A percentile compares a stretch with the other conserved stretches of the same genome.
phyloP scores from a whole-genome alignment of 139 green algal genomes.

The Picochlorum sp. region DNA sequence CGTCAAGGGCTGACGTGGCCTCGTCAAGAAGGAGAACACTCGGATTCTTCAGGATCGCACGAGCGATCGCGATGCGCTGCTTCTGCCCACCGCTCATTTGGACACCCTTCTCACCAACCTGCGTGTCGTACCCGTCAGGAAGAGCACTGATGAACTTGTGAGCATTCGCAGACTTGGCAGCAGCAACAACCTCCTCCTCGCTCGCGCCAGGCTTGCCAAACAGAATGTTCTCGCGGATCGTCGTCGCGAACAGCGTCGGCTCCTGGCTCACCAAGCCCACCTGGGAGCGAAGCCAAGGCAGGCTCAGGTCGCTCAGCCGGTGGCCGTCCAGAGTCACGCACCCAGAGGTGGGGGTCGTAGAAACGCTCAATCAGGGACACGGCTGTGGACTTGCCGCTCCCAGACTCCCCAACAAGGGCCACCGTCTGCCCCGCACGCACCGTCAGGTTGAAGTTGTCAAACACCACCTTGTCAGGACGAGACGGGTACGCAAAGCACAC shows the following conservation, averaged over 20 bases:
- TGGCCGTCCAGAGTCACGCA: slow-evolving; percentile 66
- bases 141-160: slow-evolving; percentile 68
- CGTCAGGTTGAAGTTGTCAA: slow-evolving; percentile 50
- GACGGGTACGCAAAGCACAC: slow-evolving; percentile 76
- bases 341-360: slow-evolving; percentile 68
- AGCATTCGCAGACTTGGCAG: slow-evolving; percentile 61
- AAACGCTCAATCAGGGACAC: slow-evolving; percentile 82
- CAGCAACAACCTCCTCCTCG: slow-evolving; percentile 50
- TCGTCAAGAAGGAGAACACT: slow-evolving; percentile 71
- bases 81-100: slow-evolving; percentile 67
- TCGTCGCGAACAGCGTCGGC: slow-evolving; percentile 72
- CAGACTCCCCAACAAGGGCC: slow-evolving; percentile 80
- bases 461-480: slow-evolving; percentile 51
- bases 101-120: slow-evolving; percentile 37
- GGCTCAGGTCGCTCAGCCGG: slow-evolving; percentile 57
- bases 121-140: slow-evolving; percentile 46
- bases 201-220: slow-evolving; percentile 42
- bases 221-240: slow-evolving; percentile 73
- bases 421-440: slow-evolving; percentile 68
- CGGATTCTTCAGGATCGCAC: slow-evolving; percentile 67
- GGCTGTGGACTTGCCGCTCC: slow-evolving; percentile 86
- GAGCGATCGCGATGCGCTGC: slow-evolving; percentile 79
- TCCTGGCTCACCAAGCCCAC: slow-evolving; percentile 76
- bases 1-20: slow-evolving; percentile 83
- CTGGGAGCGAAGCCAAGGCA: slow-evolving; percentile 63